Conservation (phyloP, 345 rosid genomes). For the Aquilaria malaccensis region DNA sequence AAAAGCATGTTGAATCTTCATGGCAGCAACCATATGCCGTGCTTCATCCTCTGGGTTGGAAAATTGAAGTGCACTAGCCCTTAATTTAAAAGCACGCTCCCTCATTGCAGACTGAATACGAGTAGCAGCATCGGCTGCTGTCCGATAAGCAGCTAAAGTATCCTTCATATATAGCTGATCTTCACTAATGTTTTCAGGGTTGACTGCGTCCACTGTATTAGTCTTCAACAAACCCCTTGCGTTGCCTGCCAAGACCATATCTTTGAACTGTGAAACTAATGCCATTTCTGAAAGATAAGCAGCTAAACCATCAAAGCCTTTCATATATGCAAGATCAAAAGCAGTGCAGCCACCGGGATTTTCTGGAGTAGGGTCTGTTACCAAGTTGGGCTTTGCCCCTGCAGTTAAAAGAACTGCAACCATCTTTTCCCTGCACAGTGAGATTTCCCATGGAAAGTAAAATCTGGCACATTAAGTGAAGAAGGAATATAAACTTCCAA, state of each 20-base stretch:
- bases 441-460: neutral
- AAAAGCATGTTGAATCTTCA: slow-evolving; percentile 87
- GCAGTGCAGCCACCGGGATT: slow-evolving; percentile 66
- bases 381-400: slow-evolving; percentile 74
- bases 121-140: slow-evolving; percentile 85
- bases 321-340: slow-evolving; percentile 64
- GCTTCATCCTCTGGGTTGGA: slow-evolving; percentile 58
- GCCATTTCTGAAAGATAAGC: slow-evolving; percentile 76
- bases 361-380: slow-evolving; percentile 63
- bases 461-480: neutral
- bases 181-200: slow-evolving; percentile 30
- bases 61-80: slow-evolving; percentile 33
- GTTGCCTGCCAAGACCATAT: slow-evolving; percentile 79
- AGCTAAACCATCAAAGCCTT: slow-evolving; percentile 72
- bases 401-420: slow-evolving; percentile 73
- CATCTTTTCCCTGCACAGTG: slow-evolving; percentile 65
- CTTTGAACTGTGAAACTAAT: slow-evolving; percentile 64
- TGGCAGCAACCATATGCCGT: slow-evolving; percentile 55
- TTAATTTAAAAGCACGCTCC: slow-evolving; percentile 55
- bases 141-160: slow-evolving; percentile 61
- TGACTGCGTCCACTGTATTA: slow-evolving; percentile 24
- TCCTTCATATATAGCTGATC: slow-evolving; percentile 69
- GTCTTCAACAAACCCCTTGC: slow-evolving; percentile 46
- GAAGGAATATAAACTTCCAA: too few species aligned
- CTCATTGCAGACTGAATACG: slow-evolving; percentile 75